Percentiles rank a stretch among this genome's conserved stretches.
phyloP scores from a whole-genome alignment of 257 asterid genomes.

The Penstemon newberryi region DNA sequence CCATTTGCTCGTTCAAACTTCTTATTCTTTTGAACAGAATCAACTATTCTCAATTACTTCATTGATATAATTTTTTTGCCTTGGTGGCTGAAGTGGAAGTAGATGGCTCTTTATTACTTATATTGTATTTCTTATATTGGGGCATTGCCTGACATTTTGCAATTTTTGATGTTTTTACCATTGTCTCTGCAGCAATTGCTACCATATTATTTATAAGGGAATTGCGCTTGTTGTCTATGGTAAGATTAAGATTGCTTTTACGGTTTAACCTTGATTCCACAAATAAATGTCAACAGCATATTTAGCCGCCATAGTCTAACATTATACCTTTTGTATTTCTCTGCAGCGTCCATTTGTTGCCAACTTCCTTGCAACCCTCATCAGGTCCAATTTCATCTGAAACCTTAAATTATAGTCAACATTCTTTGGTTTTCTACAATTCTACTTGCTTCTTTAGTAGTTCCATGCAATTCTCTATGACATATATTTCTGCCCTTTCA shows the following conservation, averaged over 20 bases:
- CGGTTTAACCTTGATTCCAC: constrained; percentile 15
- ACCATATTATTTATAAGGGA: constrained; percentile 74
- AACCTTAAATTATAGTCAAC: constrained; percentile 7
- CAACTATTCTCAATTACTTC: neutral
- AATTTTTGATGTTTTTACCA: constrained; percentile 1
- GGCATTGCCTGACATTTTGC: neutral
- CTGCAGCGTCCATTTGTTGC: constrained; percentile 71
- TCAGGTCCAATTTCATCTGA: constrained; percentile 52
- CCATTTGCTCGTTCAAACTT: neutral
- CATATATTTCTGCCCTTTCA: neutral
- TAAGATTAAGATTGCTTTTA: constrained; percentile 44
- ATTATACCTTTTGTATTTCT: constrained; percentile 21
- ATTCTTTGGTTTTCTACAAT: neutral
- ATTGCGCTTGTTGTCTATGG: constrained; percentile 55
- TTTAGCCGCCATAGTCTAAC: constrained; percentile 24
- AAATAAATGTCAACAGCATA: constrained; percentile 14
- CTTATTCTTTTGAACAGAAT: constrained; percentile 1
- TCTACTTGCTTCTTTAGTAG: neutral
- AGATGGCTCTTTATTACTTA: neutral
- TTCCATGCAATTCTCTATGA: neutral
- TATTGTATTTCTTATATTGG: constrained; percentile 13
- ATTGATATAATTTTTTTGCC: neutral
- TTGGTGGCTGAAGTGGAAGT: constrained; percentile 15
- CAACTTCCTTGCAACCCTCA: constrained; percentile 46
- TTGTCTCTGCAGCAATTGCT: constrained; percentile 70